Base-by-base conservation (phyloP, 2,329 filamentous ascomycete species). In the Conoideocrella luteorostrata region DNA sequence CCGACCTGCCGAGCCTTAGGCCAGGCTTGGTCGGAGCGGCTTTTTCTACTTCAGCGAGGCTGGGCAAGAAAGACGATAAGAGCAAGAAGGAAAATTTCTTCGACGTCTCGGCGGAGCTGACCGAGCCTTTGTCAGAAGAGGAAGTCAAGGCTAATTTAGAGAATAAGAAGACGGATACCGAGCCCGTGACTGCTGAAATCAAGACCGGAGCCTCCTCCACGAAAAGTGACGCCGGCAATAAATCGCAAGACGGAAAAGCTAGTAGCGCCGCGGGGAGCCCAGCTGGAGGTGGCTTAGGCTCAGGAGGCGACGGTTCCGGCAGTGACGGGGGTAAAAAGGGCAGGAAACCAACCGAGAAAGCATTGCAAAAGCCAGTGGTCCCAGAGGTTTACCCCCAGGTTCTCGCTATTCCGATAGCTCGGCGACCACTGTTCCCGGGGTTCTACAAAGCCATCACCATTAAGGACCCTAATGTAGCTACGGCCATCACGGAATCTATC, bases 401-500 rank as follows among this genome's bases (percentile, higher is more conserved):
- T 44, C 88, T 98, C 77, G 91, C 91, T 2, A 95, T 98, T 44
- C 93, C 93, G 7, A 96, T 98, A 56, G 86, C 88, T 22, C 89
- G 94, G 63, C 78, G 93, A 42, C 93, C 93, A 10, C 71, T 98
- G 11, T 98, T 97, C 66, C 93, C 93, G 1, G 93, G 93, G 2
- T 98, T 97, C 67, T 98, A 98, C 72, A 98, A 98, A 68, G 91
- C 93, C 9, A 93, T 98, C 54, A 98, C 91, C 4, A 95, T 98
- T 54, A 84, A 88, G 60, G 89, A 98, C 58, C 87, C 86, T 15
- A 86, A 93, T 55, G 93, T 98, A 28, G 86, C 90, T 12, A 82
- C 83, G 30, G 93, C 93, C 18, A 95, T 98, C 52, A 86, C 90
- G 46, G 94, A 98, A 61, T 93, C 95, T 76, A 88, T 97, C 62